These are phyloP conservation scores for Phytopythium montanum DNA, from an alignment of 352 stramenopile species.

Conservation along the genomic window DNA sequence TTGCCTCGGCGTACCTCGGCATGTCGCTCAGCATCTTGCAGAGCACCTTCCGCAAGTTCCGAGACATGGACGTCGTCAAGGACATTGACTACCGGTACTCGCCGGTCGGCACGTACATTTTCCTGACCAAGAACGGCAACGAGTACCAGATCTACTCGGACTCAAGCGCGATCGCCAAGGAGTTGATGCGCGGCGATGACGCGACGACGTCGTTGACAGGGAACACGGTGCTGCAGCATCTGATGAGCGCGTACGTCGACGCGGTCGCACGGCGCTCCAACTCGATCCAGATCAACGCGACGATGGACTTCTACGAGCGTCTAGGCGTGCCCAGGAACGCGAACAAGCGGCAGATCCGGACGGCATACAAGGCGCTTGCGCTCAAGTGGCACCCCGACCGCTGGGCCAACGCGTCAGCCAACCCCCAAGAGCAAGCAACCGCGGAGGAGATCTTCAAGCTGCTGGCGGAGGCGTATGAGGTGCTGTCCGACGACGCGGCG, in stretches of 20 bases:
- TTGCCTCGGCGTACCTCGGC: constrained; percentile 66
- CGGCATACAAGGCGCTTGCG: constrained; percentile 67
- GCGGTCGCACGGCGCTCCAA: constrained; percentile 65
- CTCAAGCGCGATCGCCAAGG: constrained; percentile 26
- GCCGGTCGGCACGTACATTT: constrained; percentile 75
- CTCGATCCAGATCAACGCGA: constrained; percentile 76
- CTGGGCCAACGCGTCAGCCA: constrained; percentile 42
- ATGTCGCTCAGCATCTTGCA: constrained; percentile 82
- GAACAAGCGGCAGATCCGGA: constrained; percentile 59
- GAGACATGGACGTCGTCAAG: constrained; percentile 72
- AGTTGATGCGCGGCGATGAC: constrained; percentile 46
- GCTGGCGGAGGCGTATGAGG: constrained; percentile 80
- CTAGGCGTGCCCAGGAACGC: constrained; percentile 69
- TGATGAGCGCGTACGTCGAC: constrained; percentile 82
- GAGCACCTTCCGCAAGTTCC: constrained; percentile 79
- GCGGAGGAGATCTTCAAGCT: constrained; percentile 83
- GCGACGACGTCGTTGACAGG: constrained; percentile 52
- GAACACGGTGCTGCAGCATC: constrained; percentile 74
- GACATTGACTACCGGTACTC: constrained; percentile 74
- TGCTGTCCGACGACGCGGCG: constrained; percentile 60
- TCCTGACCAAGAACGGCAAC: constrained; percentile 54
- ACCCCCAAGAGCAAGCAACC: constrained; percentile 57
- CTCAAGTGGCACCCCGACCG: constrained; percentile 88
- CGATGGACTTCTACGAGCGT: constrained; percentile 85
- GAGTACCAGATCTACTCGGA: constrained; percentile 58